Evolutionary conservation across 164 flowering plant species (phyloP), one percentile per base, ranked within the genome.

Genomic region (Vitis cinerea): DNA sequence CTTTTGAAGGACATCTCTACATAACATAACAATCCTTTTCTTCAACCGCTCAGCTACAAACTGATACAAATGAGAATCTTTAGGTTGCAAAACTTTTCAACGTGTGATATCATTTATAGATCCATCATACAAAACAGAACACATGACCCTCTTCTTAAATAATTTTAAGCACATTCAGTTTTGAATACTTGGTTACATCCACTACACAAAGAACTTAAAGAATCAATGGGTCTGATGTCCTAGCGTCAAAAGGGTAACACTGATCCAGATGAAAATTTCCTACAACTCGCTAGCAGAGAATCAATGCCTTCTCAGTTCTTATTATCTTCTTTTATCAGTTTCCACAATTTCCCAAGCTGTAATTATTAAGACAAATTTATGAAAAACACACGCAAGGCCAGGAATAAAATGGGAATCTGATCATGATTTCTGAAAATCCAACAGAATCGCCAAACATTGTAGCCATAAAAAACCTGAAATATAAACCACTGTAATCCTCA

Each of bases 1-100:
- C 81, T 80, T 71, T 87, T 88, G 61, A 93, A 75, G 16, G 94
- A 83, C 98, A 93, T 93, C 70, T 63, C 61, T 13, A 19, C 15
- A 12, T 51, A 23, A 37, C 59, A 61, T 19, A 66, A 23, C 67
- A 68, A 55, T 61, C 60, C 58, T 17, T 50, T n/a, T 57, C 70
- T 55, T 53, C 62, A 63, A 68, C 74, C 29, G 50, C 49, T 48
- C 44, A 30, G 7, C 65, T 63, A 59, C 47, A 59, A 44, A 63
- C 13, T 17, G 11, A 16, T 17, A 29, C 29, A n/a, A 50, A 51
- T 3, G 5, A 19, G 15, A 23, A 23, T 59, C 37, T 59, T 59
- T 53, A 53, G 56, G 56, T 12, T 37, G 44, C 44, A 63, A 47
- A 11, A 48, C 4, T 3, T 1, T 31, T 23, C 5, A 59, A 27